These are phyloP conservation scores for Pyrrhoderma noxium DNA, from an alignment of 1,284 basidiomycete species.

Conservation along the genomic window DNA sequence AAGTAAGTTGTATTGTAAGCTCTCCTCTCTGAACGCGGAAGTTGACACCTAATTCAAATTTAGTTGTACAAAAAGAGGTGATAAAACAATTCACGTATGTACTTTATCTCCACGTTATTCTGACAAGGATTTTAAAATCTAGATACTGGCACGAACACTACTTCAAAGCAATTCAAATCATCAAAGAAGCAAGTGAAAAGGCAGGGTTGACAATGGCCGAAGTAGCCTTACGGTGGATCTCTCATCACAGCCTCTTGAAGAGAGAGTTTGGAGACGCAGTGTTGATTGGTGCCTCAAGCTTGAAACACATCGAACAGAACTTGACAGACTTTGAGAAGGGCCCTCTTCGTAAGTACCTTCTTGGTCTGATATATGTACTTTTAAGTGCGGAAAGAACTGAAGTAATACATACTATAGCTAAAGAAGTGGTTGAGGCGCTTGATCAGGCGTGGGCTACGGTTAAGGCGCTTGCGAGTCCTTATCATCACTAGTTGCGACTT, in stretches of 20 bases:
- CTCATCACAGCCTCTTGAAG: constrained; percentile 25
- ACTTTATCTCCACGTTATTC: background rate
- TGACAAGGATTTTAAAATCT: too few relatives aligned
- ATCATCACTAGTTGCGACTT: too few relatives aligned
- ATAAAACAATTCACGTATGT: too few relatives aligned
- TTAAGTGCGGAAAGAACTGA: background rate
- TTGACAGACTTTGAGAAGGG: constrained; percentile 17
- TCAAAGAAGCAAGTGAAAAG: constrained; percentile 21
- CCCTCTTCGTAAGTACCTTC: constrained; percentile 12
- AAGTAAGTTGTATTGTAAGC: background rate
- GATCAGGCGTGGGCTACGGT: too few relatives aligned
- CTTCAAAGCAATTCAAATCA: constrained; percentile 25
- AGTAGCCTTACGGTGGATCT: constrained; percentile 26
- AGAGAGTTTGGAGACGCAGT: constrained; percentile 24
- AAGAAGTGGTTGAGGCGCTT: background rate
- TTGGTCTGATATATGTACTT: background rate
- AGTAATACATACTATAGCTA: constrained; percentile 1
- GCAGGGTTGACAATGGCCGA: constrained; percentile 24
- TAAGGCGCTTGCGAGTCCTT: too few relatives aligned
- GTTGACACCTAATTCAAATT: too few relatives aligned
- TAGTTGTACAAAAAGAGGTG: constrained; percentile 3
- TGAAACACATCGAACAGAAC: constrained; percentile 22
- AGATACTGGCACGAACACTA: constrained; percentile 20
- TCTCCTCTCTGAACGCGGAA: too few relatives aligned
- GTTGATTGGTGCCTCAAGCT: constrained; percentile 26